Evolutionary conservation across 2,329 filamentous ascomycete species (phyloP), one percentile per base, ranked within the genome.

Genomic region (Geosmithia putterillii): DNA sequence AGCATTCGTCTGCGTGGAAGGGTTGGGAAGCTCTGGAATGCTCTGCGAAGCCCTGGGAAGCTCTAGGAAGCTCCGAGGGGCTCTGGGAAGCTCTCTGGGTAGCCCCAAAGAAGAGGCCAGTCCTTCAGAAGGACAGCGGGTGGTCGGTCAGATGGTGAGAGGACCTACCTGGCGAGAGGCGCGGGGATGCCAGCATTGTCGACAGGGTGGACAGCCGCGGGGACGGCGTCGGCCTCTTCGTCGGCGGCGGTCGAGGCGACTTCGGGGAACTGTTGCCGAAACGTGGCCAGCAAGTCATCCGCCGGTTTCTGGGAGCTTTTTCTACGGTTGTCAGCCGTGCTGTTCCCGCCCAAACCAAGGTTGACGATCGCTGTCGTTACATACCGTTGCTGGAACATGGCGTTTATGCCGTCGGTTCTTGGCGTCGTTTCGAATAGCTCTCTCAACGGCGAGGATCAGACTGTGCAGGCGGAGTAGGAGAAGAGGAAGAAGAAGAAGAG

Each of bases 261-360:
- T 54, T 89, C 79, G 40, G 86, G 83, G 56, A 94, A 95, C 52
- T 78, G 81, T 55, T 86, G 78, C 61, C 85, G 85, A 66, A 95
- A 95, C 60, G 79, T 81, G 63, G 80, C 80, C 60, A 92, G 80
- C 57, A 95, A 74, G 55, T 89, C 86, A 58, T 89, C 84, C 60
- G 79, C 81, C 44, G 88, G 88, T 69, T 94, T 94, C 63, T 88
- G 85, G 44, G 84, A 80, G 61, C 77, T 87, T 56, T 76, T 85
- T 65, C 82, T 86, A 52, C 8, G 40, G 19, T 38, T 38, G 19
- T 43, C 21, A 43, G 42, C n/a, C n/a, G n/a, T n/a, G n/a, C n/a
- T n/a, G n/a, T n/a, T n/a, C n/a, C n/a, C n/a, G n/a, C n/a, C n/a
- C n/a, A n/a, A n/a, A n/a, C n/a, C n/a, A n/a, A n/a, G n/a, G n/a